A percentile compares a stretch with the other conserved stretches of the same genome.
Evolutionary conservation across 441 rosid genomes (phyloP).

Genomic region (Erysimum cheiri): DNA sequence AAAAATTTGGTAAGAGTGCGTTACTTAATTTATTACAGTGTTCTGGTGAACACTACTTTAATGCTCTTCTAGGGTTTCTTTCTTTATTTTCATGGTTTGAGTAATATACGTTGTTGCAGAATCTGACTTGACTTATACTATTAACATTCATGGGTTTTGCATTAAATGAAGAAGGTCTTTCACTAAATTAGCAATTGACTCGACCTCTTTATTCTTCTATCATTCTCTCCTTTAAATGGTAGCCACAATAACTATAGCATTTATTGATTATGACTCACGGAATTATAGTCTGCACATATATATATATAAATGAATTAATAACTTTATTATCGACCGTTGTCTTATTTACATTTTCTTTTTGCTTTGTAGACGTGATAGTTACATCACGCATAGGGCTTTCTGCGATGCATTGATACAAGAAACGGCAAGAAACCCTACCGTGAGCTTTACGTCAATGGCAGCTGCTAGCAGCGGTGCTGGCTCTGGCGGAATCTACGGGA

Average conservation of each 20-base stretch:
- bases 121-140: slow-evolving; percentile 39
- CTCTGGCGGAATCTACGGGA: slow-evolving; percentile 56
- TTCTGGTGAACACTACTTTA: slow-evolving; percentile 39
- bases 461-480: slow-evolving; percentile 1
- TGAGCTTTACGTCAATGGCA: slow-evolving; percentile 54
- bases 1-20: slow-evolving; percentile 30
- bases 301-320: background rate
- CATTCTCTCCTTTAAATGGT: slow-evolving; percentile 38
- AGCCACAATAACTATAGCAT: slow-evolving; percentile 30
- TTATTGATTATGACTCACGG: slow-evolving; percentile 32
- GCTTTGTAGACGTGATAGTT: slow-evolving; percentile 77
- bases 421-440: slow-evolving; percentile 66
- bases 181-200: slow-evolving; percentile 43
- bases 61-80: slow-evolving; percentile 43
- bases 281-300: background rate
- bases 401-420: slow-evolving; percentile 86
- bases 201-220: slow-evolving; percentile 40
- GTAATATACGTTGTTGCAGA: slow-evolving; percentile 29
- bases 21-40: slow-evolving; percentile 37
- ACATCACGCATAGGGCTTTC: slow-evolving; percentile 84
- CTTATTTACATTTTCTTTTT: background rate
- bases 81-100: slow-evolving; percentile 40
- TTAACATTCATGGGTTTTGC: slow-evolving; percentile 43
- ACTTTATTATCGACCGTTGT: slow-evolving; percentile 1
- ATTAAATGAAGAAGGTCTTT: slow-evolving; percentile 45